Base-by-base conservation (phyloP, 2,329 filamentous ascomycete species). In the Venturia nashicola region DNA sequence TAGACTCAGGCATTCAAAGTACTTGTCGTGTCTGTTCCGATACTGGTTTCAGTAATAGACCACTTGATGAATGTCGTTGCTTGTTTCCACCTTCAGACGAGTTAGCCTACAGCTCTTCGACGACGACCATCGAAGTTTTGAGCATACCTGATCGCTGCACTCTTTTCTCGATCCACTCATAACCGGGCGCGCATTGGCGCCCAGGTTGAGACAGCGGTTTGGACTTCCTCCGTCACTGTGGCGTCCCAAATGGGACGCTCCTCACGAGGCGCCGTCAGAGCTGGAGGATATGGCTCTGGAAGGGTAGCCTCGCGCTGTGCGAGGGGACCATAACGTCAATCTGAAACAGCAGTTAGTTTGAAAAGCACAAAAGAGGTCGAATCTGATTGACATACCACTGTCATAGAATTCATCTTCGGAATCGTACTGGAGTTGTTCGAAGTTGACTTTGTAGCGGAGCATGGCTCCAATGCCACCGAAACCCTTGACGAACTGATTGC, bases 371-470 rank as follows among this genome's bases (percentile, higher is more conserved):
- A 14, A 23, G 12, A 61, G 7, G 5, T 12, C 40, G 14, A n/a
- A 36, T 42, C 34, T 5, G 44, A 27, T 32, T 59, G 64, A 62
- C 65, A 65, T 69, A 83, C 82, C 85, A 27, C 51, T 57, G 76
- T 89, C 87, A 82, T 96, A 97, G 78, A 93, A 93, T 76, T 97
- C 93, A 69, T 81, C 79, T 66, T 80, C 77, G 76, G 96, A 92
- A 73, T 89, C 86, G 73, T 89, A 83, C 76, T 97, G 94, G 77
- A 99, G 84, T 79, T 99, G 95, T 80, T 99, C 95, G 80, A 99
- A 99, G 83, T 99, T 99, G 83, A 99, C 91, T 83, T 97, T 97
- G 86, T 99, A 99, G 71, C 94, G 91, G 75, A 99, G 86, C 73
- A 99, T 88, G 68, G 93, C 93, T 70, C 94, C 94, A 71, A 99